Percentiles rank a stretch among this genome's conserved stretches.
Conservation (phyloP, 768 basidiomycete species). For the Pulveroboletus sp. region DNA sequence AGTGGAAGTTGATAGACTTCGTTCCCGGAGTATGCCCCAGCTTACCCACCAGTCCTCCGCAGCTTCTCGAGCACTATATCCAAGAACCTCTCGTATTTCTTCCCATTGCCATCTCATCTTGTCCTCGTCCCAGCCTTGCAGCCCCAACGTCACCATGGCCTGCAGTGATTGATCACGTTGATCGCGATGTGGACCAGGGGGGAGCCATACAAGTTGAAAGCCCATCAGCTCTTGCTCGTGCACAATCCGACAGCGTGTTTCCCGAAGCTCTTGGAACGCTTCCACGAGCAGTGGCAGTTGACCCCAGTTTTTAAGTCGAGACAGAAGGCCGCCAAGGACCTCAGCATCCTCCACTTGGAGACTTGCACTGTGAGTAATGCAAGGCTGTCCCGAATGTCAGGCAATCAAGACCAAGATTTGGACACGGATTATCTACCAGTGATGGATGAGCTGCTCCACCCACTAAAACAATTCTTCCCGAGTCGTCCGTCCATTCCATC, state of each 20-base stretch:
- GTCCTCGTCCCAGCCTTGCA: conserved; percentile 41
- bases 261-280: conserved; percentile 54
- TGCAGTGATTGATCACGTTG: conserved; percentile 37
- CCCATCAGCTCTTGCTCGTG: conserved; percentile 40
- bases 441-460: conserved; percentile 57
- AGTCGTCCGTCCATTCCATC: conserved; percentile 43
- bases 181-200: conserved; percentile 38
- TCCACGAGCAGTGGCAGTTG: conserved; percentile 46
- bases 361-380: conserved; percentile 34
- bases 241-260: conserved; percentile 38
- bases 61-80: conserved; percentile 47
- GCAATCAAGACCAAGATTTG: background rate
- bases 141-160: conserved; percentile 9
- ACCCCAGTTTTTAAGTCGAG: conserved; percentile 38
- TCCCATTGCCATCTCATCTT: conserved; percentile 47
- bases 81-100: conserved; percentile 42
- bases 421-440: conserved; percentile 31
- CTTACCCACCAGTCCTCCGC: conserved; percentile 60
- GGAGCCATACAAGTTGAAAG: conserved; percentile 37
- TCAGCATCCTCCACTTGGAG: conserved; percentile 29
- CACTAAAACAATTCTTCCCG: conserved; percentile 44
- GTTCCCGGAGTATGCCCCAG: conserved; percentile 43
- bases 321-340: conserved; percentile 27
- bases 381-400: conserved; percentile 36
- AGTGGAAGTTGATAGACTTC: conserved; percentile 15